Evolutionary conservation across 1,139 yeast genomes (phyloP).

Genomic region (Lodderomyces margitis): DNA sequence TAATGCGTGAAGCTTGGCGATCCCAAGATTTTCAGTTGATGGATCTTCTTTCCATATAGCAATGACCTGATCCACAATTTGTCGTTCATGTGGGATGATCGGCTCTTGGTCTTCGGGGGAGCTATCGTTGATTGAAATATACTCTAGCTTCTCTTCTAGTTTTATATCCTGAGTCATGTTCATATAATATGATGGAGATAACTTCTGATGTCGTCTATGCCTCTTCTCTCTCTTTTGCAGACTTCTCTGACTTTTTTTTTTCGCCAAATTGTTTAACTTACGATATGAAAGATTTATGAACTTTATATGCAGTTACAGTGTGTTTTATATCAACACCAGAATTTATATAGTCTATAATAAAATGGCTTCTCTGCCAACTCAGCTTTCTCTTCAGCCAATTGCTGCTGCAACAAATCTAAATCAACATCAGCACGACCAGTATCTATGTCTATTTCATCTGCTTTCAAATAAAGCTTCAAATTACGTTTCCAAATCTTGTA

Average conservation of each 20-base stretch:
- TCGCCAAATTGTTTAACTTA: too few relatives aligned
- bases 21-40: constrained; percentile 56
- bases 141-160: constrained; percentile 23
- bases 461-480: constrained; percentile 31
- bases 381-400: constrained; percentile 40
- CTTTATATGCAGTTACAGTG: constrained; percentile 4
- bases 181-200: too few relatives aligned
- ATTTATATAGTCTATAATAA: constrained; percentile 25
- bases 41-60: constrained; percentile 70
- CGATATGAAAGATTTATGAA: too few relatives aligned
- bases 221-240: background rate
- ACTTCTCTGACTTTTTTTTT: too few relatives aligned
- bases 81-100: constrained; percentile 59
- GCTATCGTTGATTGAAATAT: constrained; percentile 33
- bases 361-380: constrained; percentile 31
- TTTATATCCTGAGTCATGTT: constrained; percentile 8
- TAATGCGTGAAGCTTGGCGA: constrained; percentile 50
- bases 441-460: constrained; percentile 41
- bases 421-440: constrained; percentile 43
- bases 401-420: constrained; percentile 40
- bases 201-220: background rate
- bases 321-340: constrained; percentile 32
- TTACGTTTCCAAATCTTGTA: constrained; percentile 38
- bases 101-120: constrained; percentile 27
- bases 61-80: constrained; percentile 61